Evolutionary conservation across 306 rosid species (phyloP), one percentile per base, ranked within the genome.

Genomic region (Cyamopsis tetragonoloba): DNA sequence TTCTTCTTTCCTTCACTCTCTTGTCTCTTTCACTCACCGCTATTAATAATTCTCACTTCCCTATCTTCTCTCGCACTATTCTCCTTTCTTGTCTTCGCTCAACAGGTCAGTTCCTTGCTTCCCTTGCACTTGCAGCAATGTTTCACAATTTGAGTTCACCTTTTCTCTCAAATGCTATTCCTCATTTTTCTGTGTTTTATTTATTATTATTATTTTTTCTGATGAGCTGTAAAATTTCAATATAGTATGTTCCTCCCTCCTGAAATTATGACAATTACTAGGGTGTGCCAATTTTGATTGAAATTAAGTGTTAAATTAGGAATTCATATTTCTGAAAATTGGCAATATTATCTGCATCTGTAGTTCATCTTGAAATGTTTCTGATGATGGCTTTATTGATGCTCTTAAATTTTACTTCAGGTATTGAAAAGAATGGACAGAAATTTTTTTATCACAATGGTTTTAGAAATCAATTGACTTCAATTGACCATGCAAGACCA

Each of bases 91-190:
- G 22, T 63, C 43, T 83, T 63, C 54, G 18, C 44, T 68, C 27
- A 12, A 39, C 42, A 22, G 73, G 79, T 79, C 11, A 71, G 82
- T 80, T 34, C 9, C 71, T 47, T 22, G 7, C 18, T 60, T 54
- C 30, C 47, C 20, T 22, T 53, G 4, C 59, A 3, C 9, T 13
- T 17, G 1, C 5, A 15, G 19, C 30, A n/a, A n/a, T 34, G n/a
- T 27, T 7, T 11, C 14, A 27, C 12, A 4, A 4, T 23, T 9
- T 54, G 3, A 18, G 64, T 65, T 44, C 2, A n/a, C n/a, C 9
- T 0, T 41, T 41, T 32, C 30, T 19, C 31, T 70, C 46, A 3
- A 39, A 7, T 14, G 7, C 50, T 48, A 58, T 2, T 37, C 30
- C 19, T 31, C 34, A 56, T n/a, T 55, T 41, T 55, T 24, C 56